A percentile compares a stretch with the other conserved stretches of the same genome.
Evolutionary conservation across 768 basidiomycete genomes (phyloP).

Genomic region (Auricularia heimuer): DNA sequence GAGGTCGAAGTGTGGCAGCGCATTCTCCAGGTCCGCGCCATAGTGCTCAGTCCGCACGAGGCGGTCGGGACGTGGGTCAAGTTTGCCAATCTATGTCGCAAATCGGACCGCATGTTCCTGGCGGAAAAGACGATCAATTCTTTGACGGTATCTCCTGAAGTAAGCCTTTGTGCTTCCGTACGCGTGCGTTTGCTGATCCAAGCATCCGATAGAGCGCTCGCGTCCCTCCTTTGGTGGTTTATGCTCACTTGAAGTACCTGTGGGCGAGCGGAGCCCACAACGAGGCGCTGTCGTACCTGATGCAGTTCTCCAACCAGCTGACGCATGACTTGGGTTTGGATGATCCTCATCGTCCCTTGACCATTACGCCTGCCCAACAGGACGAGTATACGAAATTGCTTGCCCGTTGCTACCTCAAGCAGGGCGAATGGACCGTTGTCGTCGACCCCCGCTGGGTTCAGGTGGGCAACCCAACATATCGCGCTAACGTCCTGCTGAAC

Average conservation of each 20-base stretch:
- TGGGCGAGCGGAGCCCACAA: constrained; percentile 33
- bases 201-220: not conserved
- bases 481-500: constrained; percentile 20
- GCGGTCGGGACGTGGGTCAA: constrained; percentile 42
- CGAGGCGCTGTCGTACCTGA: constrained; percentile 28
- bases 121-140: constrained; percentile 34
- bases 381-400: constrained; percentile 19
- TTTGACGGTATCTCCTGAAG: constrained; percentile 4
- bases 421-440: constrained; percentile 29
- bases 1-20: constrained; percentile 45
- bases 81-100: constrained; percentile 40
- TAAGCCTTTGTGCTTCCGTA: not conserved
- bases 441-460: not conserved
- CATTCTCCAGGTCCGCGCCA: constrained; percentile 36
- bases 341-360: constrained; percentile 19
- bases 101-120: constrained; percentile 33
- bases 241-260: constrained; percentile 35
- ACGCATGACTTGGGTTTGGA: constrained; percentile 12
- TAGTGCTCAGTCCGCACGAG: constrained; percentile 36
- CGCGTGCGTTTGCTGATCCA: not conserved
- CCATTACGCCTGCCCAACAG: constrained; percentile 15
- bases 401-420: constrained; percentile 37
- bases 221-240: constrained; percentile 31
- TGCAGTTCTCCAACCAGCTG: constrained; percentile 28
- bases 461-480: constrained; percentile 15